A percentile compares a stretch with the other conserved stretches of the same genome.
Conservation (phyloP, 176 grass and related monocot genomes). For the Eragrostis nindensis region DNA sequence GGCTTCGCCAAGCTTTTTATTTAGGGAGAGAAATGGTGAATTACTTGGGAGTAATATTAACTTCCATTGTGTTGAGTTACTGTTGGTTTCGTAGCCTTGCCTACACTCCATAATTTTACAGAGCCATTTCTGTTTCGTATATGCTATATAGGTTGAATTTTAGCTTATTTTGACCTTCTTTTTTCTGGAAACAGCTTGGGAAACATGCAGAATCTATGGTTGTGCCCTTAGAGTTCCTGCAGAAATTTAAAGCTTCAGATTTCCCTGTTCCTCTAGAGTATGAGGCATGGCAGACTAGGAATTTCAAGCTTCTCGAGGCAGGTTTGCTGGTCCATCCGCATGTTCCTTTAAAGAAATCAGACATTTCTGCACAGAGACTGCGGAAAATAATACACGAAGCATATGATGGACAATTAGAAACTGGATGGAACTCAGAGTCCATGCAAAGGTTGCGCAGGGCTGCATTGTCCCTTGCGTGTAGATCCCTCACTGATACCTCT, state of each 20-base stretch:
- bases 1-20: conserved; percentile 11
- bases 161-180: conserved; percentile 2
- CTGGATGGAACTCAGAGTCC: conserved; percentile 71
- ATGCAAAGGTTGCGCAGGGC: conserved; percentile 63
- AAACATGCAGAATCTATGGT: conserved; percentile 72
- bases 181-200: conserved; percentile 65
- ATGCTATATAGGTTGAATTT: conserved; percentile 22
- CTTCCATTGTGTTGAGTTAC: not conserved
- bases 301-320: conserved; percentile 85
- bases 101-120: not conserved
- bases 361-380: conserved; percentile 59
- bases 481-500: conserved; percentile 58
- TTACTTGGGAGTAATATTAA: conserved; percentile 6
- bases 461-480: conserved; percentile 60
- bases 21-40: not conserved
- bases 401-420: conserved; percentile 58
- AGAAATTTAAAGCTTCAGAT: conserved; percentile 81
- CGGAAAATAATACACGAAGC: conserved; percentile 60
- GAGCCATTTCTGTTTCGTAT: not conserved
- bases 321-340: conserved; percentile 75
- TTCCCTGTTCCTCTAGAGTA: conserved; percentile 67
- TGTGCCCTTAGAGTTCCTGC: conserved; percentile 78
- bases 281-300: conserved; percentile 62
- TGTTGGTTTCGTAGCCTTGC: not conserved
- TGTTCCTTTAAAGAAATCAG: conserved; percentile 69